Conservation (phyloP, 106 monocot species). For the Vanilla planifolia region DNA sequence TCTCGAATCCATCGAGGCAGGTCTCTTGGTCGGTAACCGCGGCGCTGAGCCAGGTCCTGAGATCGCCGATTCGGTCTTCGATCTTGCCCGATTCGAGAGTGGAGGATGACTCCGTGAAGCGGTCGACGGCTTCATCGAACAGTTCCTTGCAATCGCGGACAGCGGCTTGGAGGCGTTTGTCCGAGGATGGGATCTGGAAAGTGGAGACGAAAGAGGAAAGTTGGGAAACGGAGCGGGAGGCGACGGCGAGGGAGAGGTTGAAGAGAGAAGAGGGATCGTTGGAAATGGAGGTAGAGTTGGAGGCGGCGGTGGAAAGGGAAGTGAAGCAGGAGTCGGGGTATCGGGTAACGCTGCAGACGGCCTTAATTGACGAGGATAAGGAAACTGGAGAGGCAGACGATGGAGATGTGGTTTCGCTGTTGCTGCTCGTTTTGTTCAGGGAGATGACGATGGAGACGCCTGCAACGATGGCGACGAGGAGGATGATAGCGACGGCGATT, state of each 20-base stretch:
- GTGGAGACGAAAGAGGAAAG: conserved; percentile 9
- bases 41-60: conserved; percentile 41
- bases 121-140: conserved; percentile 24
- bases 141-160: conserved; percentile 36
- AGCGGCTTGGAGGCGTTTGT: conserved; percentile 22
- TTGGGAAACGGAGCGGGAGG: conserved; percentile 16
- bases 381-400: conserved; percentile 1
- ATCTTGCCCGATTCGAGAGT: neutral
- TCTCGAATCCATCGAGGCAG: conserved; percentile 44
- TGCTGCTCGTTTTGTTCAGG: conserved; percentile 10
- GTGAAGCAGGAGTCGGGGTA: conserved; percentile 57
- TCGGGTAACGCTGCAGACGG: conserved; percentile 48
- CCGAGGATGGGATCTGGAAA: conserved; percentile 9
- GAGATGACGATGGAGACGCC: conserved; percentile 16
- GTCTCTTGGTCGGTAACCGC: conserved; percentile 31
- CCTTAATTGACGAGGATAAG: conserved; percentile 35
- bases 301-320: neutral
- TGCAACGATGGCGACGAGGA: conserved; percentile 37
- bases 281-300: neutral
- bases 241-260: conserved; percentile 42
- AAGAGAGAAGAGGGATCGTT: conserved; percentile 48
- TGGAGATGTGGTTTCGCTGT: neutral
- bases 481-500: conserved; percentile 24
- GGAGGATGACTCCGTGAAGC: conserved; percentile 19
- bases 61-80: conserved; percentile 16